These are phyloP conservation scores for Thermothelomyces thermophilus DNA, from an alignment of 2,329 filamentous ascomycete genomes.

Conservation along the genomic window DNA sequence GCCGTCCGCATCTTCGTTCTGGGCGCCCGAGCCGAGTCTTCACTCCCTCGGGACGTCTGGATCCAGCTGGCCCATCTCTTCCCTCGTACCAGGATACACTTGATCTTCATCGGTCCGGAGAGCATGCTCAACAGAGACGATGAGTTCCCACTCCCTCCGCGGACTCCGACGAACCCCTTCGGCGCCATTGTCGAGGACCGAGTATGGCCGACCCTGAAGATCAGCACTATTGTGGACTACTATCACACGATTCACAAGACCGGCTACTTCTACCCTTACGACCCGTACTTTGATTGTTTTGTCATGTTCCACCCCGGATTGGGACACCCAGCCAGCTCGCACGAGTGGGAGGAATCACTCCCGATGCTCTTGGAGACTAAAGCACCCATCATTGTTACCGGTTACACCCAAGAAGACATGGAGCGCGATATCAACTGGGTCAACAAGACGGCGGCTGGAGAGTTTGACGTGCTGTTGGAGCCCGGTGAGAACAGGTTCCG, in stretches of 20 bases:
- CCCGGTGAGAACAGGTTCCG: conserved; percentile 92
- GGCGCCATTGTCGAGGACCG: conserved; percentile 92
- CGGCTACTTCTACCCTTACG: conserved; percentile 85
- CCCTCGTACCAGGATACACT: conserved; percentile 80
- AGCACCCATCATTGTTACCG: conserved; percentile 86
- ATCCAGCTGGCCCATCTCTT: conserved; percentile 91
- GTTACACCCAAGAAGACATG: conserved; percentile 95
- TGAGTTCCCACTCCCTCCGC: conserved; percentile 84
- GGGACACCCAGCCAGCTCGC: conserved; percentile 84
- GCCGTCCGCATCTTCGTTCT: conserved; percentile 89
- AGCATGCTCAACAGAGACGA: conserved; percentile 90
- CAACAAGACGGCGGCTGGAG: conserved; percentile 72
- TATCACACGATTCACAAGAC: conserved; percentile 94
- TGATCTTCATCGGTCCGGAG: conserved; percentile 93
- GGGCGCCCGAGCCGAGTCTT: conserved; percentile 94
- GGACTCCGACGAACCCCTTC: conserved; percentile 81
- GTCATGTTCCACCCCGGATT: conserved; percentile 95
- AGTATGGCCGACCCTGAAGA: conserved; percentile 84
- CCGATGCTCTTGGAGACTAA: conserved; percentile 91
- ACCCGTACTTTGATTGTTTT: conserved; percentile 98
- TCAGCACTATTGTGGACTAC: conserved; percentile 96
- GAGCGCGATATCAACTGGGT: conserved; percentile 89
- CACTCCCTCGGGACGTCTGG: conserved; percentile 89
- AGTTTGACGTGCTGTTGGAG: conserved; percentile 86
- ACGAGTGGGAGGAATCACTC: conserved; percentile 90